Evolutionary conservation across 2,329 filamentous ascomycete species (phyloP), one percentile per base, ranked within the genome.

Genomic region (Neophaeococcomyces aloes): DNA sequence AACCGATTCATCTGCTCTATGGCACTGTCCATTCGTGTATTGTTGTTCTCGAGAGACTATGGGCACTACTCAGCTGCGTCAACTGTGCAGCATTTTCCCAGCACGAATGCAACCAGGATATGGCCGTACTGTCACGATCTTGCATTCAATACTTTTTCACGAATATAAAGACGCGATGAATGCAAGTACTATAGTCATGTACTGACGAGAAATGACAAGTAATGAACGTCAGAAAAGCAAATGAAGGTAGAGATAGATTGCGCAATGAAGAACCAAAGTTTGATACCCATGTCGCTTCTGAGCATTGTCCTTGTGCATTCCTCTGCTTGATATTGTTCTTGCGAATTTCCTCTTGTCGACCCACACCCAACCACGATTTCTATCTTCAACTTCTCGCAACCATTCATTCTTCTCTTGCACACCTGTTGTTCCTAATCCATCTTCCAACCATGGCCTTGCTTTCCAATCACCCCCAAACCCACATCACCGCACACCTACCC

Each of bases 1-100:
- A 69, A 71, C 29, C 40, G 39, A 33, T 46, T 42, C 27, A 38
- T 40, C 30, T 38, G 33, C 29, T 35, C 37, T 41, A 19, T 42
- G 39, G 33, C n/a, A 21, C 27, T 31, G 18, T 42, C 30, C 15
- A 42, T 30, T 18, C 35, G 39, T 21, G 33, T 27, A 30, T 19
- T 35, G 29, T 31, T 17, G 18, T 35, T 13, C n/a, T 25, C 27
- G 30, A 42, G 31, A n/a, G 39, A 29, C 21, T 42, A 15, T 18
- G 18, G 39, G 39, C 39, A 42, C 35, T 23, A 19, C 23, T 14
- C 35, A 19, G 21, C 33, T 38, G 35, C 13, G 7, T 23, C 4
- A 19, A 25, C 19, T 38, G 11, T 19, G 35, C 35, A 27, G 35
- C 19, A 27, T 27, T 38, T 27, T 8, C 35, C 13, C 35, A n/a